phyloP scores from a whole-genome alignment of 371 early-diverging fungal species.

The Mucor plumbeus region DNA sequence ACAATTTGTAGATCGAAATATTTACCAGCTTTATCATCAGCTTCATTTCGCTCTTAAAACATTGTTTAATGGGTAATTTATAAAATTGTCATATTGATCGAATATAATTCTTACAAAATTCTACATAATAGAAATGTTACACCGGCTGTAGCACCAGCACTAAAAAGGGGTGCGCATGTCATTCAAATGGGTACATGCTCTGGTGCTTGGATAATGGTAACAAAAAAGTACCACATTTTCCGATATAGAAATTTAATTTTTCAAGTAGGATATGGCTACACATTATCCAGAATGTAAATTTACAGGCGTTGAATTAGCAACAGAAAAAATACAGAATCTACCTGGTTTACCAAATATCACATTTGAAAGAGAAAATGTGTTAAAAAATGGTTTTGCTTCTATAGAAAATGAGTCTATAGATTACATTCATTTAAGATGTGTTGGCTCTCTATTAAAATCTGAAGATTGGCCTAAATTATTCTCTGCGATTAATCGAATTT shows the following conservation, averaged over 20 bases:
- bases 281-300: slow-evolving; percentile 42
- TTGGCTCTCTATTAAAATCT: slow-evolving; percentile 17
- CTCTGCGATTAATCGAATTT: slow-evolving; percentile 31
- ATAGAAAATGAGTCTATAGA: slow-evolving; percentile 35
- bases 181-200: slow-evolving; percentile 28
- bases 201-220: slow-evolving; percentile 33
- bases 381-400: neutral
- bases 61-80: slow-evolving; percentile 23
- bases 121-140: slow-evolving; percentile 26
- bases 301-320: slow-evolving; percentile 28
- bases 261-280: slow-evolving; percentile 43
- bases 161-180: slow-evolving; percentile 30
- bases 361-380: slow-evolving; percentile 10
- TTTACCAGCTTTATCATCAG: neutral
- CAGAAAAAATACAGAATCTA: slow-evolving; percentile 23
- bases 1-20: no score
- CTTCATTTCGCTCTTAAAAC: slow-evolving; percentile 30
- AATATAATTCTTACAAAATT: neutral
- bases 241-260: neutral
- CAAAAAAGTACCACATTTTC: neutral
- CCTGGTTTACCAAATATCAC: slow-evolving; percentile 36
- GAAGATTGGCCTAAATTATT: slow-evolving; percentile 24
- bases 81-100: neutral
- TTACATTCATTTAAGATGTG: slow-evolving; percentile 36
- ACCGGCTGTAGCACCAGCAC: slow-evolving; percentile 22